Base-by-base conservation (phyloP, 257 asterid genomes). In the Solanum pimpinellifolium region DNA sequence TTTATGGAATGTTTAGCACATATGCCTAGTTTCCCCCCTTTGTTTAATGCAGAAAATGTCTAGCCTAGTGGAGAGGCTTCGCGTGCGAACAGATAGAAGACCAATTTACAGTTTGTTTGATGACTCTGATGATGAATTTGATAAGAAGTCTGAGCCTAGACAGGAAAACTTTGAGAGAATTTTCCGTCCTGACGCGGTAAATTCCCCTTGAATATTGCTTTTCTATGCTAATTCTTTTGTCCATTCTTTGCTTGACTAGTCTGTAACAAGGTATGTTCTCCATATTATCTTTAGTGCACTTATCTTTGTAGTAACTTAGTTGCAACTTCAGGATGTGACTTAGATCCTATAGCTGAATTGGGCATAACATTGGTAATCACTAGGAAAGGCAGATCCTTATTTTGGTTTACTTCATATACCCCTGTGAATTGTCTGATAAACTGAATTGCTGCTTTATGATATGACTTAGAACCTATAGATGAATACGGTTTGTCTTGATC, bases 61-160 rank as follows among this genome's bases (percentile, higher is more conserved):
- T 73, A 93, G 94, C 87, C 88, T 93, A 90, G 95, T 89, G 88
- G 94, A 93, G 92, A 91, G 95, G 90, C 93, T 93, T 86, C 93
- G 95, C 25, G 90, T 83, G 62, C 96, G 99, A 73, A 92, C 98
- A 39, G 99, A 97, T 86, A 94, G 97, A 60, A 91, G 92, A 89
- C 99, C 99, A 18, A 42, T 94, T 85, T 97, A 97, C 91, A 95
- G 90, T 87, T 74, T 97, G 35, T 80, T 80, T 80, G 98, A 97
- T 25, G 99, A 97, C 25, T 97, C 99, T 16, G 98, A 97, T 27
- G 98, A 97, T 6, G 99, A 97, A 69, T 77, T 88, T 83, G 88
- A 91, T 39, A 15, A 89, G 76, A 72, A 72, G 25, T 69, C 90
- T 77, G 91, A 84, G 85, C 78, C 86, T 56, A 39, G 88, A 27